Conservation (phyloP, 2,329 filamentous ascomycete species). For the Calonectria ilicicola region DNA sequence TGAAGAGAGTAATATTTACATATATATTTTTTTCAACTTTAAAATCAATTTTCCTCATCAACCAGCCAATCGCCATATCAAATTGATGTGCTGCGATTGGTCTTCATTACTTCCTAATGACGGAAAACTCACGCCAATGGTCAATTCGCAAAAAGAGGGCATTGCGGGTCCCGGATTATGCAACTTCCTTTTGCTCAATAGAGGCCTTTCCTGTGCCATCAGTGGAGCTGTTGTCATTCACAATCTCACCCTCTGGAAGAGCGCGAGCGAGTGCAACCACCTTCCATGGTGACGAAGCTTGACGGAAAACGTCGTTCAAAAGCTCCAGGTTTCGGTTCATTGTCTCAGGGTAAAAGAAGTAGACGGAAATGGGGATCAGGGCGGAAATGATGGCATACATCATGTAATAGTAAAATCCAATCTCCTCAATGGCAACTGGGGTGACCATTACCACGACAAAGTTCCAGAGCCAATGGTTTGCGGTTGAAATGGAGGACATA, state of each 20-base stretch:
- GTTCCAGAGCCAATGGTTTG: slow-evolving; percentile 48
- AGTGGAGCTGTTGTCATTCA: background rate
- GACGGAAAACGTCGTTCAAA: background rate
- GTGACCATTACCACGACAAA: slow-evolving; percentile 71
- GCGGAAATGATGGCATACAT: slow-evolving; percentile 60
- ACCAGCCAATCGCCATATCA: background rate
- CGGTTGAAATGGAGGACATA: slow-evolving; percentile 66
- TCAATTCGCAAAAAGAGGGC: background rate
- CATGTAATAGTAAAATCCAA: slow-evolving; percentile 61
- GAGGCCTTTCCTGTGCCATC: background rate
- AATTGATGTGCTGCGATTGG: background rate
- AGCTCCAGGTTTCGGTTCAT: slow-evolving; percentile 44
- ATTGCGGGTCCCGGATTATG: background rate
- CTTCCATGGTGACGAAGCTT: slow-evolving; percentile 4
- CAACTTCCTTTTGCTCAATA: background rate
- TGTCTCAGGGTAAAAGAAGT: slow-evolving; percentile 51
- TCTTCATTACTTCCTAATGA: background rate
- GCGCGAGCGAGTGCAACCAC: background rate
- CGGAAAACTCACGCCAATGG: background rate
- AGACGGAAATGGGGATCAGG: slow-evolving; percentile 56
- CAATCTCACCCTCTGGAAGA: background rate
- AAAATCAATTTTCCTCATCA: background rate
- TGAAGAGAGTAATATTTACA: background rate
- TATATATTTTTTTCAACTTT: background rate
- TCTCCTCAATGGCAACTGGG: slow-evolving; percentile 71